phyloP scores from a whole-genome alignment of 495 filamentous ascomycete genomes.

The Viridothelium virens region DNA sequence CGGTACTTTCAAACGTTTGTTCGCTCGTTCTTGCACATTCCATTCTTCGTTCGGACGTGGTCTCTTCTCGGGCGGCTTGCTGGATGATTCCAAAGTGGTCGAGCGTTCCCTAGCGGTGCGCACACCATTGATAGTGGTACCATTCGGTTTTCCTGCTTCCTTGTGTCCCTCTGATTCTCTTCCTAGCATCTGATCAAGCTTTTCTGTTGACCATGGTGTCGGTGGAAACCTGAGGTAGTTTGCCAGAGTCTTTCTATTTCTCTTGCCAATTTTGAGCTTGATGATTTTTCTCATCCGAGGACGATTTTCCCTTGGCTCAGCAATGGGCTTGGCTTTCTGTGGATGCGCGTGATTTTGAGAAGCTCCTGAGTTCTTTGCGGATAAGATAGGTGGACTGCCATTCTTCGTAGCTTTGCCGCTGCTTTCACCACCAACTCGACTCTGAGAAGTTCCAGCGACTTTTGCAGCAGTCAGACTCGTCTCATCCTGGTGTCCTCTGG shows the following conservation, averaged over 20 bases:
- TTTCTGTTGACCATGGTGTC: background rate
- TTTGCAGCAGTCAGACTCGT: background rate
- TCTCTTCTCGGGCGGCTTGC: constrained; percentile 23
- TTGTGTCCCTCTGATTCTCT: constrained; percentile 16
- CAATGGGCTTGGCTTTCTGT: background rate
- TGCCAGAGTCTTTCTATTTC: background rate
- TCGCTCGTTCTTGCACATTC: constrained; percentile 10
- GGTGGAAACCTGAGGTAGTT: constrained; percentile 10
- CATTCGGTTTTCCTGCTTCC: constrained; percentile 13
- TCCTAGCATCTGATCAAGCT: background rate
- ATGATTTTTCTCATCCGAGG: constrained; percentile 8
- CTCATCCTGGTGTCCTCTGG: background rate
- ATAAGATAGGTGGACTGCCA: background rate
- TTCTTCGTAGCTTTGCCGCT: background rate
- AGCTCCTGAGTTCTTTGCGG: background rate
- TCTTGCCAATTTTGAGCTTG: background rate
- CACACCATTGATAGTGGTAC: background rate
- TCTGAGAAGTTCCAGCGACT: background rate
- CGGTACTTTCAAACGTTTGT: constrained; percentile 23
- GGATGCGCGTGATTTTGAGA: background rate
- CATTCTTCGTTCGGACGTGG: constrained; percentile 19
- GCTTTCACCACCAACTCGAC: background rate
- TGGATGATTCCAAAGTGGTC: constrained; percentile 4
- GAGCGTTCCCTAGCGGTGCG: background rate
- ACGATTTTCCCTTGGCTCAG: background rate